phyloP scores from a whole-genome alignment of 352 stramenopile species.

The Pythium aristosporum region DNA sequence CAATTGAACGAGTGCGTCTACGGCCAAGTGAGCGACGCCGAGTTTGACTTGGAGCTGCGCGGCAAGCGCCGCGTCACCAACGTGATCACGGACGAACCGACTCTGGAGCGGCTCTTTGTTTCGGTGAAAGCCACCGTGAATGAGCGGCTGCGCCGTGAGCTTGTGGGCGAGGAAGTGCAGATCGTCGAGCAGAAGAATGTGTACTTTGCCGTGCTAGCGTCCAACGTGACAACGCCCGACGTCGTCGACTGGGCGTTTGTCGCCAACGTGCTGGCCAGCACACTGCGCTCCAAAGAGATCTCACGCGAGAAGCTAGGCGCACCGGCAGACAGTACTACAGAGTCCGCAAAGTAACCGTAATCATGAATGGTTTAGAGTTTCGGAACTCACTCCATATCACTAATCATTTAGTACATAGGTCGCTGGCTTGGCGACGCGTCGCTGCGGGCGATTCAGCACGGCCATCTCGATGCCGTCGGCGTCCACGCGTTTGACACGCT shows the following conservation, averaged over 20 bases:
- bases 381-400: neutral
- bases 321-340: no score
- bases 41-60: slow-evolving; percentile 23
- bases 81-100: slow-evolving; percentile 22
- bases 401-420: neutral
- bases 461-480: neutral
- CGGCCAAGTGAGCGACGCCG: slow-evolving; percentile 18
- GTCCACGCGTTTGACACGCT: neutral
- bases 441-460: slow-evolving; percentile 3
- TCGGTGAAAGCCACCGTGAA: slow-evolving; percentile 26
- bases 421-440: slow-evolving; percentile 1
- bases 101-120: slow-evolving; percentile 25
- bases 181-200: slow-evolving; percentile 25
- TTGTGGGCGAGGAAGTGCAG: slow-evolving; percentile 10
- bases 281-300: slow-evolving; percentile 19
- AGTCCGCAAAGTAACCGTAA: neutral
- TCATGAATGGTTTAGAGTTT: neutral
- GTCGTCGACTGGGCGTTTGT: slow-evolving; percentile 23
- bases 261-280: slow-evolving; percentile 16
- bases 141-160: slow-evolving; percentile 20
- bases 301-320: slow-evolving; percentile 1
- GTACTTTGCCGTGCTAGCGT: slow-evolving; percentile 24
- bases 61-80: slow-evolving; percentile 18
- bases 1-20: slow-evolving; percentile 25
- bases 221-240: slow-evolving; percentile 23